Base-by-base conservation (phyloP, 2,329 filamentous ascomycete genomes). In the Sodiomyces alkalinus region DNA sequence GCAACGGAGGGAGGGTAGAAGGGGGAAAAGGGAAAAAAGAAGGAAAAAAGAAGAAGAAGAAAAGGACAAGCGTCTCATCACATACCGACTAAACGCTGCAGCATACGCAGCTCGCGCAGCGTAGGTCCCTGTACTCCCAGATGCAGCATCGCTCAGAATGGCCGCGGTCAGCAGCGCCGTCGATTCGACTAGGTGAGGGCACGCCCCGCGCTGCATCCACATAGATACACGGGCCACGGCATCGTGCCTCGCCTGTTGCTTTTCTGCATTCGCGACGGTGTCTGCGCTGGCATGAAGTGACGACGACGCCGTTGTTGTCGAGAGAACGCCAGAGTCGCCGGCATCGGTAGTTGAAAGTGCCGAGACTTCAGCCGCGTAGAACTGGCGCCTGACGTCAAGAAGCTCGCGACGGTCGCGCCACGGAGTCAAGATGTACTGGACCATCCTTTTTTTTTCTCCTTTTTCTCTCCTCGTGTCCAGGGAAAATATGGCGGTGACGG, bases 171-270 rank as follows among this genome's bases (percentile, higher is more conserved):
- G 58, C 36, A 83, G 64, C 3, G 76, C 77, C 22, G 80, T 86
- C 19, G 76, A 80, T 53, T 87, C 80, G 30, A 87, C 68, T 51
- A 83, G 63, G 55, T 87, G 77, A 30, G 81, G 80, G 36, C 83
- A 78, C 41, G 71, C 71, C 38, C 74, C 74, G 46, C 78, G 69
- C 43, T 77, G 66, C 63, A 78, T 72, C 77, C 76, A 80, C 52
- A 75, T 64, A 22, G 65, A 64, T 27, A 75, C 69, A 28, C 64
- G 58, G 28, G 67, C 64, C 27, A 75, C 67, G 33, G 69, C 63
- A 28, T 46, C 40, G 34, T 60, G 52, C 42, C 58, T 56, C 34
- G 50, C 47, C 31, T 46, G 33, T 27, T 10, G 12, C 19, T 16
- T 27, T 12, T 26, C 26, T 23, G 9, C 7, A 19, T 19, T 20